Conservation (phyloP, 371 early-diverging fungal species). For the Mucor piriformis region DNA sequence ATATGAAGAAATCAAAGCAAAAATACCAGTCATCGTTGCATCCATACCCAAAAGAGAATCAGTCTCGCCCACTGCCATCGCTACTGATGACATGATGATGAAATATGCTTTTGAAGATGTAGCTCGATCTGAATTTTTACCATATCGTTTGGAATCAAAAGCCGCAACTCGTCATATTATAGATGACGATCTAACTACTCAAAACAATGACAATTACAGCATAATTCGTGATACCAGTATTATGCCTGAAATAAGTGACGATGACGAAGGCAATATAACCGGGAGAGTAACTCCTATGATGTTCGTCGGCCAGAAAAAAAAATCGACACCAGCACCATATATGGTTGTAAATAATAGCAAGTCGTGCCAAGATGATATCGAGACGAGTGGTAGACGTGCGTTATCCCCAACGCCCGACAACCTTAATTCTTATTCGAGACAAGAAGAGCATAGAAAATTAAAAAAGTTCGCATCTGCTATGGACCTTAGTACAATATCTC, state of each 20-base stretch:
- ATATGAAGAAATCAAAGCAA: conserved; percentile 38
- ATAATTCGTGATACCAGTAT: conserved; percentile 14
- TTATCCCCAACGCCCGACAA: conserved; percentile 7
- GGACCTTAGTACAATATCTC: conserved; percentile 26
- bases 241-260: conserved; percentile 6
- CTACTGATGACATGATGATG: conserved; percentile 3
- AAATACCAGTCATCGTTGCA: conserved; percentile 40
- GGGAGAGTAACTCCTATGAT: conserved; percentile 1
- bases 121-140: conserved; percentile 4
- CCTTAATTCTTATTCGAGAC: not conserved
- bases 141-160: conserved; percentile 5
- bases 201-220: conserved; percentile 10
- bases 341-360: not conserved
- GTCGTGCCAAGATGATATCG: not conserved
- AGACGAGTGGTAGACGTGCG: not conserved
- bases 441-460: not conserved
- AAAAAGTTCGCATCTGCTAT: conserved; percentile 33
- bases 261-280: not conserved
- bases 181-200: not conserved
- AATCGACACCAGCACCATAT: not conserved
- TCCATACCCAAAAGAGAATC: conserved; percentile 26
- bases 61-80: not conserved
- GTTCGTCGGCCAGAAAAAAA: not conserved
- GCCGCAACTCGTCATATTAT: not conserved
- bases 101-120: conserved; percentile 31